A percentile compares a stretch with the other conserved stretches of the same genome.
Conservation (phyloP, 2,329 filamentous ascomycete genomes). For the Fusarium sp. region DNA sequence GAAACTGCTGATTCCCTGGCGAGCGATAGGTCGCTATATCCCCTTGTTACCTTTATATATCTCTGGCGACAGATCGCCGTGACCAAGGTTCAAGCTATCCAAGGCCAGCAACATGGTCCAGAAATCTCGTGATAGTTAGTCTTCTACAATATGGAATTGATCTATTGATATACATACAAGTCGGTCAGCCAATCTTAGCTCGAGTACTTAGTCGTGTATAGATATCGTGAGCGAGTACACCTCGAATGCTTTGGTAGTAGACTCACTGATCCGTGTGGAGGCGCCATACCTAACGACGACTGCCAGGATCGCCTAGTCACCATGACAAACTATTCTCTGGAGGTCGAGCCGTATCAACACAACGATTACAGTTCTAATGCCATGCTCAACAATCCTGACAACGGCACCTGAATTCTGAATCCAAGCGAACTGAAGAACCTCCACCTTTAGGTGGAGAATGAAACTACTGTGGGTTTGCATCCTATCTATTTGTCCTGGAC, state of each 20-base stretch:
- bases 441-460: slow-evolving; percentile 30
- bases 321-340: background rate
- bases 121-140: background rate
- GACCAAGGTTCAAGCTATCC: background rate
- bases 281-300: background rate
- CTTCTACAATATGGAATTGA: background rate
- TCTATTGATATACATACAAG: slow-evolving; percentile 12
- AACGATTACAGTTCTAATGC: slow-evolving; percentile 4
- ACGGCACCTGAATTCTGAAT: slow-evolving; percentile 9
- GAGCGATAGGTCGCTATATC: background rate
- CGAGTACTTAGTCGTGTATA: background rate
- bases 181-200: background rate
- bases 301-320: background rate
- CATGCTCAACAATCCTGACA: slow-evolving; percentile 24
- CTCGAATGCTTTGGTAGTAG: background rate
- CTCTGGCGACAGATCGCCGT: background rate
- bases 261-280: background rate
- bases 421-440: slow-evolving; percentile 12
- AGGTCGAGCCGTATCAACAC: background rate
- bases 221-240: background rate
- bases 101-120: background rate
- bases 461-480: slow-evolving; percentile 9
- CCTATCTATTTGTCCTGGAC: background rate
- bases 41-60: background rate
- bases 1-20: background rate